Evolutionary conservation across 2,329 filamentous ascomycete genomes (phyloP).

Genomic region (Diaporthe capsici): DNA sequence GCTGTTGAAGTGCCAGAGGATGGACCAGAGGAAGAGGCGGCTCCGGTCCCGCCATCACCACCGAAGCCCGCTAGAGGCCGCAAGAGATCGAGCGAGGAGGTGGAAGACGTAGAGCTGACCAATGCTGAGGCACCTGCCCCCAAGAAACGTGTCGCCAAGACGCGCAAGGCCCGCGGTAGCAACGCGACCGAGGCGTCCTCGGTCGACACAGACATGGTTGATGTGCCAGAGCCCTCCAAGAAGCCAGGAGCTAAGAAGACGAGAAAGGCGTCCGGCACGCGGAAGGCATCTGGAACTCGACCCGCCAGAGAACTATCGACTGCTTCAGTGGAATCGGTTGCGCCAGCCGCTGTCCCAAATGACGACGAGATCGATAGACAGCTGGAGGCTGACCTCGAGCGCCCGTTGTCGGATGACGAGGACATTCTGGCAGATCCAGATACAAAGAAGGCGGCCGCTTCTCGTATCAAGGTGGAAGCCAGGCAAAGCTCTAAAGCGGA

Average conservation of each 20-base stretch:
- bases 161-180: constrained; percentile 64
- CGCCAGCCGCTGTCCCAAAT: constrained; percentile 61
- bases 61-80: constrained; percentile 65
- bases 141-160: constrained; percentile 71
- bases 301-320: constrained; percentile 51
- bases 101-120: constrained; percentile 63
- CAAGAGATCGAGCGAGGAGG: constrained; percentile 74
- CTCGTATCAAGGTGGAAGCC: constrained; percentile 48
- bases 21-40: constrained; percentile 46
- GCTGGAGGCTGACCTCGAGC: constrained; percentile 75
- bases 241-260: constrained; percentile 55
- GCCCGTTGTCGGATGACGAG: constrained; percentile 68
- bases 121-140: constrained; percentile 63
- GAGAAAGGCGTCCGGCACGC: constrained; percentile 56
- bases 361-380: constrained; percentile 78
- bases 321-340: constrained; percentile 61
- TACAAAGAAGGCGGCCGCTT: constrained; percentile 52
- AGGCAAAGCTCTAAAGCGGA: constrained; percentile 44
- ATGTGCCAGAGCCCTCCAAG: constrained; percentile 51
- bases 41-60: constrained; percentile 51
- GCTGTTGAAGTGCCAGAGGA: constrained; percentile 62
- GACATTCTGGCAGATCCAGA: constrained; percentile 62
- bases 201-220: constrained; percentile 57
- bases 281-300: constrained; percentile 60
- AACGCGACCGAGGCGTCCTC: constrained; percentile 58